A percentile compares a stretch with the other conserved stretches of the same genome.
Conservation (phyloP, 139 green algal genomes). For the Mesotaenium endlicherianum region DNA sequence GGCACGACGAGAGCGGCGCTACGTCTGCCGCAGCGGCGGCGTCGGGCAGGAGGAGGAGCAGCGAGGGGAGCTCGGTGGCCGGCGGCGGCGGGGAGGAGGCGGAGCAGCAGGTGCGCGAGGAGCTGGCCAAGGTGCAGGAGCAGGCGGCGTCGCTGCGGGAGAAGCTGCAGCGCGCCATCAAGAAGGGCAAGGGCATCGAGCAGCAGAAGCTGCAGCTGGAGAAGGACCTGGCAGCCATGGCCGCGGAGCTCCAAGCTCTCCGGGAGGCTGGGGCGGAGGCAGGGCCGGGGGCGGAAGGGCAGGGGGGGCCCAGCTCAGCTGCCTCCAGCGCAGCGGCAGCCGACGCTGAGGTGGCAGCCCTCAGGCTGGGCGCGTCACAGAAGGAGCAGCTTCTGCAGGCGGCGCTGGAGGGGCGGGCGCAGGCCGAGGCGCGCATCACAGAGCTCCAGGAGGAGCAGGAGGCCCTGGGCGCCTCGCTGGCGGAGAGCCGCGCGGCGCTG, state of each 20-base stretch:
- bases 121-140: not conserved
- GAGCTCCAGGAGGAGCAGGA: not conserved
- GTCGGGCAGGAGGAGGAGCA: not conserved
- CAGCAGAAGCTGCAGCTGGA: conserved; percentile 42
- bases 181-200: conserved; percentile 44
- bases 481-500: not conserved
- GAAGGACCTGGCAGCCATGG: conserved; percentile 11
- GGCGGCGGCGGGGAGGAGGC: not conserved
- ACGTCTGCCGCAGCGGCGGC: not conserved
- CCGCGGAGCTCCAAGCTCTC: not conserved
- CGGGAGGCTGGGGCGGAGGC: too few species aligned
- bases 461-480: not conserved
- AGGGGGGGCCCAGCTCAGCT: too few species aligned
- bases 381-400: not conserved
- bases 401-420: not conserved
- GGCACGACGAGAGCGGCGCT: not conserved
- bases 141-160: conserved; percentile 26
- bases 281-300: not conserved
- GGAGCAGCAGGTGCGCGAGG: not conserved
- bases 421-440: not conserved
- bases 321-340: too few species aligned
- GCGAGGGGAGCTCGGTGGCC: not conserved
- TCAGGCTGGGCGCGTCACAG: not conserved
- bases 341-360: not conserved
- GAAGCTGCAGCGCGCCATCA: conserved; percentile 38